phyloP scores from a whole-genome alignment of 768 basidiomycete species.

The Hygrophorus pudorinus region DNA sequence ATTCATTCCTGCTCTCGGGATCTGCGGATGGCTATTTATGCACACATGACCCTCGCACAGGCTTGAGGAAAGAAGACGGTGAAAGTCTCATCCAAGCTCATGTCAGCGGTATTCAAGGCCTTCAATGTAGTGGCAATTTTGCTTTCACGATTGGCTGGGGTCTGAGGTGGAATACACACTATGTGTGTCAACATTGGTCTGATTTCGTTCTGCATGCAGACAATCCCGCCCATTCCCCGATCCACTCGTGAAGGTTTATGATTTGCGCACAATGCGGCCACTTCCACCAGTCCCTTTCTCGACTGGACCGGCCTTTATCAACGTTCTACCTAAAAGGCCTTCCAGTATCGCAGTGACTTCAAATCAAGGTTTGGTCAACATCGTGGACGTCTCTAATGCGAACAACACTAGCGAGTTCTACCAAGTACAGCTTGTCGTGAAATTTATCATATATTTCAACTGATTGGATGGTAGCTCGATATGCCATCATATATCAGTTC shows the following conservation, averaged over 20 bases:
- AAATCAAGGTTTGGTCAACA: slow-evolving; percentile 72
- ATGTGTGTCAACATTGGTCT: slow-evolving; percentile 1
- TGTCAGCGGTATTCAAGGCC: slow-evolving; percentile 68
- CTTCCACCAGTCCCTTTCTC: slow-evolving; percentile 84
- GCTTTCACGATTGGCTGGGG: slow-evolving; percentile 84
- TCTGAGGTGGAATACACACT: slow-evolving; percentile 44
- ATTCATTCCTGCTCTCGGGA: slow-evolving; percentile 56
- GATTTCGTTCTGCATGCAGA: slow-evolving; percentile 29
- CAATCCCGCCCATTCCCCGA: slow-evolving; percentile 84
- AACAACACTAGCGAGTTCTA: slow-evolving; percentile 65
- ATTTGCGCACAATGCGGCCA: slow-evolving; percentile 73
- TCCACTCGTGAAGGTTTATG: slow-evolving; percentile 88
- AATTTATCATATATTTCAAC: not conserved
- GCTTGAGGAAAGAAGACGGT: slow-evolving; percentile 31
- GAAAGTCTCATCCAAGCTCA: slow-evolving; percentile 69
- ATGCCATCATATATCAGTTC: slow-evolving; percentile 70
- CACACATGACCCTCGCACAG: slow-evolving; percentile 61
- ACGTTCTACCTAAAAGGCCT: slow-evolving; percentile 65
- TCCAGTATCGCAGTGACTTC: slow-evolving; percentile 71
- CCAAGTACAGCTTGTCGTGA: slow-evolving; percentile 41
- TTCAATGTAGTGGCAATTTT: slow-evolving; percentile 71
- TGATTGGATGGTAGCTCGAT: slow-evolving; percentile 40
- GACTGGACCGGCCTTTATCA: slow-evolving; percentile 78
- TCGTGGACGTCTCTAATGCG: slow-evolving; percentile 71
- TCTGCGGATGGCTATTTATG: slow-evolving; percentile 67